Evolutionary conservation across 106 monocot species (phyloP), one percentile per base, ranked within the genome.

Genomic region (Dendrobium officinale): DNA sequence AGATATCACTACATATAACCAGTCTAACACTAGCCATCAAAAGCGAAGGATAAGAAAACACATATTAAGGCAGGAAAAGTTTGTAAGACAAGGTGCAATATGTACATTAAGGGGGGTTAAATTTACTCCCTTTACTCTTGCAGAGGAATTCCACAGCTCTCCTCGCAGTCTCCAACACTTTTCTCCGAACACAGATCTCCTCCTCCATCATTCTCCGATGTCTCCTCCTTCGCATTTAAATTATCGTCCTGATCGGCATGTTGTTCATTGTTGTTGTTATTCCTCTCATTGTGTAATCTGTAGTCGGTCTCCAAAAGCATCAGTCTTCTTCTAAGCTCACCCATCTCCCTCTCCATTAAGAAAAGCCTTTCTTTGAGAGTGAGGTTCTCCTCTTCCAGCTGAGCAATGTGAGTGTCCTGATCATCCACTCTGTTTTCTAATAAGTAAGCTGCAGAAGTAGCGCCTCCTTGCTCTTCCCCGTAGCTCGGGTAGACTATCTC

Each of bases 351-450:
- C 85, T 96, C 96, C 92, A 96, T 88, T 64, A 93, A 72, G 78
- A 93, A 96, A 67, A 96, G 68, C 78, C 92, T 82, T 85, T 96
- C 93, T 85, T 89, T 93, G 7, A 96, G 82, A 24, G 92, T 92
- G 80, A 96, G 78, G 55, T 96, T 96, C 85, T 96, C 96, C 83
- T 96, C 96, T 80, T 94, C 92, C 61, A 96, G 85, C 76, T 85
- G 84, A 9, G 93, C 93, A 27, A 93, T 89, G 49, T 88, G 91
- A 0, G 89, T 82, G 66, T 97, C 97, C 75, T 94, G 94, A 70
- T 91, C 87, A 42, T 91, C 92, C 18, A 89, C 91, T 26, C 87
- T 78, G 24, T 90, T 90, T 82, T 87, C 89, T 55, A 92, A 55
- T 26, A 84, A 20, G 61, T 86, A 87, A 24, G 45, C 78, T 15